Evolutionary conservation across 305 asterid species (phyloP).

Genomic region (Ilex paraguariensis): DNA sequence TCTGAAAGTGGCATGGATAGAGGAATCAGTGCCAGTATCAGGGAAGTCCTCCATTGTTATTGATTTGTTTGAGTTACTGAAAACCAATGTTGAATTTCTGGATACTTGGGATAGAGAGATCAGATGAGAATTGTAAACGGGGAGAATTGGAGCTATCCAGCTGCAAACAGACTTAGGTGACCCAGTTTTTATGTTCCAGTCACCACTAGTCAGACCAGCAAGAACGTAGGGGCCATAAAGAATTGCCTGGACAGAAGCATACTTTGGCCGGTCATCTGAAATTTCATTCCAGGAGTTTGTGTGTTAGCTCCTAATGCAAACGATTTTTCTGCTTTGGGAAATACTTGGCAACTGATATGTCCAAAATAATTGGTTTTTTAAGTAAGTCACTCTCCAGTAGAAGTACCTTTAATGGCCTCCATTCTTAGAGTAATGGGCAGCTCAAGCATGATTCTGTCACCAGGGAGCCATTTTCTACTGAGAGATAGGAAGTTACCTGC

Average conservation of each 20-base stretch:
- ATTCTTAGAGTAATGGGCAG: not conserved
- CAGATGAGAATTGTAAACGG: not conserved
- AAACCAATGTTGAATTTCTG: not conserved
- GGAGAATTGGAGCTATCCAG: not conserved
- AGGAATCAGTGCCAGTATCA: not conserved
- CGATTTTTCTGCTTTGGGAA: too few species aligned
- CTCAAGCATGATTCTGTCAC: constrained; percentile 2
- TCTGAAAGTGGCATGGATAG: not conserved
- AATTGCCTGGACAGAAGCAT: constrained; percentile 4
- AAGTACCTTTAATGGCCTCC: constrained; percentile 3
- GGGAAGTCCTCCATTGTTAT: not conserved
- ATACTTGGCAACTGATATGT: too few species aligned
- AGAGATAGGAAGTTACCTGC: not conserved
- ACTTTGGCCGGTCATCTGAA: constrained; percentile 1
- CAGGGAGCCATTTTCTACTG: not conserved
- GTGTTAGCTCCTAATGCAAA: too few species aligned
- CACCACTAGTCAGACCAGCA: not conserved
- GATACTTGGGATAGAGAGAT: not conserved
- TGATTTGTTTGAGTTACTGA: not conserved
- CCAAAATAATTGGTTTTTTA: too few species aligned
- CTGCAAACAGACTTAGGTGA: not conserved
- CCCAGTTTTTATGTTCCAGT: not conserved
- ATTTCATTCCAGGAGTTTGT: not conserved
- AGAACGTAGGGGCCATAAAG: not conserved
- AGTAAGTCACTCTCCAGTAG: too few species aligned